phyloP scores from a whole-genome alignment of 495 filamentous ascomycete genomes.

The Talaromyces proteolyticus region DNA sequence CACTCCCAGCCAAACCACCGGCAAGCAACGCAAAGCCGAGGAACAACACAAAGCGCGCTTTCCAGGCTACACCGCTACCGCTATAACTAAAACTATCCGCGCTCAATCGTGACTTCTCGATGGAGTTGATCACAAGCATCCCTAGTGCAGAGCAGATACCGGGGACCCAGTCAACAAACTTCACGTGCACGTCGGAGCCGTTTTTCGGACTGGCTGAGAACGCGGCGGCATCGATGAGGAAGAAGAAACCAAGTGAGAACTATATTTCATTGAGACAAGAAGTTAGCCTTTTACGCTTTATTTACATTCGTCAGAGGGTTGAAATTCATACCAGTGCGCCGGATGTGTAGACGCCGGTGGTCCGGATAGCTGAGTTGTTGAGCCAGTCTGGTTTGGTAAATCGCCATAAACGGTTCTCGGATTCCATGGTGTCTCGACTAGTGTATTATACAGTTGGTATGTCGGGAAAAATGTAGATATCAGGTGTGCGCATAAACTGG shows the following conservation, averaged over 20 bases:
- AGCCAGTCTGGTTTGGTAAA: conserved; percentile 83
- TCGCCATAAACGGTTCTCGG: conserved; percentile 63
- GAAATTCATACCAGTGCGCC: conserved; percentile 69
- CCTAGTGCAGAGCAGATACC: conserved; percentile 89
- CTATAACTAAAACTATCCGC: conserved; percentile 84
- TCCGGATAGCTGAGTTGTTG: conserved; percentile 77
- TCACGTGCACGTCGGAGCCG: conserved; percentile 78
- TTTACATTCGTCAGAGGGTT: not conserved
- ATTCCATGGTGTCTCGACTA: conserved; percentile 5
- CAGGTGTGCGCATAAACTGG: not conserved
- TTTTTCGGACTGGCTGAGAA: conserved; percentile 79
- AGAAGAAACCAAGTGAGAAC: conserved; percentile 98
- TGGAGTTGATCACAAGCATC: conserved; percentile 98
- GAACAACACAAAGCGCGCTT: conserved; percentile 91
- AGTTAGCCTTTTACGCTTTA: too few species aligned
- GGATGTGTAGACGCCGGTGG: conserved; percentile 76
- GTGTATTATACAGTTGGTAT: not conserved
- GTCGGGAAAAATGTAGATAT: too few species aligned
- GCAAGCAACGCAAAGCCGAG: conserved; percentile 91
- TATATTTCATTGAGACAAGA: too few species aligned
- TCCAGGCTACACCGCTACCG: conserved; percentile 88
- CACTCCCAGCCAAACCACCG: conserved; percentile 87
- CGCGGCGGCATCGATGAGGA: conserved; percentile 84
- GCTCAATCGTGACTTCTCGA: conserved; percentile 85
- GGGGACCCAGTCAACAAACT: conserved; percentile 97